A percentile compares a stretch with the other conserved stretches of the same genome.
Conservation (phyloP, 176 grass and related monocot species). For the Dactylis glomerata region DNA sequence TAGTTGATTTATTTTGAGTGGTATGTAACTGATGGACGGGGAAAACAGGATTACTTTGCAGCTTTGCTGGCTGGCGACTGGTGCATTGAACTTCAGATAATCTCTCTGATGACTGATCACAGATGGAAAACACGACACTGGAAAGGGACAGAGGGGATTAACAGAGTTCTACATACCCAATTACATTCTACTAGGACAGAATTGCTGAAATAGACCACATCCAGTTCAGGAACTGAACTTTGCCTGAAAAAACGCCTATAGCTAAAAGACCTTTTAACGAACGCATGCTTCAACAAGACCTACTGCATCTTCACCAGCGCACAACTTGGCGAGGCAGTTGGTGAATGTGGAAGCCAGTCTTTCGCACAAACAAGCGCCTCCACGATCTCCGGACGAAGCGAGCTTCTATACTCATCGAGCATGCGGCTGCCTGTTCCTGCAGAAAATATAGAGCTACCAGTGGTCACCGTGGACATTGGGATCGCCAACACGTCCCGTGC, state of each 20-base stretch:
- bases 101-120: neutral
- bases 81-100: neutral
- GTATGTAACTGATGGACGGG: neutral
- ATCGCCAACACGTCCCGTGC: slow-evolving; percentile 45
- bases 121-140: neutral
- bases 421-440: neutral
- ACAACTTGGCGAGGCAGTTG: neutral
- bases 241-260: neutral
- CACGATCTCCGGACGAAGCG: neutral
- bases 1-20: neutral
- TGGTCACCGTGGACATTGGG: slow-evolving; percentile 49
- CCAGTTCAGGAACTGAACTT: neutral
- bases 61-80: neutral
- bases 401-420: slow-evolving; percentile 4
- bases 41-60: neutral
- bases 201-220: neutral
- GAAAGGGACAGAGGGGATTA: neutral
- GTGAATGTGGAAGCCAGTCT: neutral
- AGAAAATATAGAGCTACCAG: slow-evolving; percentile 26
- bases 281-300: neutral
- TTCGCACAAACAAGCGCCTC: neutral
- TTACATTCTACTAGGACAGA: neutral
- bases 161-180: neutral
- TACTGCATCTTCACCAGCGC: neutral
- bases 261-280: neutral